Evolutionary conservation across 352 stramenopile genomes (phyloP), one percentile per base, ranked within the genome.

Genomic region (Pythium rishiriense): DNA sequence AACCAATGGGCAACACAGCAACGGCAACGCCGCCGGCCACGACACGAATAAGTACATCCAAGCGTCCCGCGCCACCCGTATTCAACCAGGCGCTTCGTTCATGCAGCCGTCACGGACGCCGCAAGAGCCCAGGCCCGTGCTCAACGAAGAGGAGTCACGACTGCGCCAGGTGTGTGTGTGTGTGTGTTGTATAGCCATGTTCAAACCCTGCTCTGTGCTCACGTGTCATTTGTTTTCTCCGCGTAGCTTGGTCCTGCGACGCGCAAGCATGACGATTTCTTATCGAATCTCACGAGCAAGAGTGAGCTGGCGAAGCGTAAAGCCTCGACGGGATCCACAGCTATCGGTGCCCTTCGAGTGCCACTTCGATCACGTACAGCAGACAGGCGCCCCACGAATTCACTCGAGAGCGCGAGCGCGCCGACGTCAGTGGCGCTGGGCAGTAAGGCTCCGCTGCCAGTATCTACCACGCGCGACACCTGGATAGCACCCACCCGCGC

Each of bases 61-160:
- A 28, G 9, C 35, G 48, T 31, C 1, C 51, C 8, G 35, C 35
- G 2, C 26, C 29, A 26, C 17, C 15, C 8, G 11, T 46, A 56
- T 66, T 22, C 35, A 14, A 2, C 39, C 50, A 12, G 61, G 61
- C 22, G 43, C 43, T 22, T 54, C 61, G 14, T 53, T 62, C 26
- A 59, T 66, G 61, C 12, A 0, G 31, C 21, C 21, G 55, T 28
- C 22, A 15, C 17, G 19, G 28, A 28, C 26, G 31, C 22, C 19
- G 35, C 42, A 21, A 9, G n/a, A 62, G 31, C 28, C 46, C 24
- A 8, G 12, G 15, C 24, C 10, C 26, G 35, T 47, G 41, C 33
- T 39, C 25, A 62, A 64, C 33, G 62, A 69, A 35, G 62, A 69
- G 39, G 62, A 64, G 54, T 3, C 47, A 19, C 62, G 62, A 35